A percentile compares a stretch with the other conserved stretches of the same genome.
Evolutionary conservation across 108 stramenopile species (phyloP).

Genomic region (Cyclotella atomus): DNA sequence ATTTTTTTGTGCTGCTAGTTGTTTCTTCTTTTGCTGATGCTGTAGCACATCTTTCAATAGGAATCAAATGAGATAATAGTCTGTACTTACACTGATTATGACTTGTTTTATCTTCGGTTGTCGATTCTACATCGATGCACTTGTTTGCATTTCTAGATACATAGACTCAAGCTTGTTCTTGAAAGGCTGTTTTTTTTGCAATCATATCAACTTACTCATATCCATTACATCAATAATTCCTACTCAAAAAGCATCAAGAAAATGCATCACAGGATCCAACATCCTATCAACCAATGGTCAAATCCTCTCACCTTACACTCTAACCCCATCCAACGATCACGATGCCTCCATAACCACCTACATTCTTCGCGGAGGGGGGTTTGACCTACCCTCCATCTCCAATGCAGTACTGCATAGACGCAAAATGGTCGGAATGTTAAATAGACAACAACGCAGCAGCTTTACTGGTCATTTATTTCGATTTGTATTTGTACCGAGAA

Average conservation of each 20-base stretch:
- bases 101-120: too few relatives aligned
- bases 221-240: not conserved
- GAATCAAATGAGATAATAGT: too few relatives aligned
- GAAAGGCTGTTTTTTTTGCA: too few relatives aligned
- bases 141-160: too few relatives aligned
- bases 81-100: too few relatives aligned
- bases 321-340: not conserved
- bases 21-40: too few relatives aligned
- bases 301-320: slow-evolving; percentile 2
- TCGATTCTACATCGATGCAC: too few relatives aligned
- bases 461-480: slow-evolving; percentile 16
- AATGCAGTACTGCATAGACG: slow-evolving; percentile 29
- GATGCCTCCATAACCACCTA: slow-evolving; percentile 34
- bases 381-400: slow-evolving; percentile 32
- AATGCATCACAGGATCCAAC: slow-evolving; percentile 6
- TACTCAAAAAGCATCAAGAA: not conserved
- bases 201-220: too few relatives aligned
- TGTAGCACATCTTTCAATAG: too few relatives aligned
- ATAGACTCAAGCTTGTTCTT: too few relatives aligned
- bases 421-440: not conserved
- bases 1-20: too few relatives aligned
- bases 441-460: slow-evolving; percentile 1
- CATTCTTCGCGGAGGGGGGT: slow-evolving; percentile 44
- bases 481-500: slow-evolving; percentile 42
- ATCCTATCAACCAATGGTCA: slow-evolving; percentile 6